Base-by-base conservation (phyloP, 805 yeast genomes). In the Lipomyces lipofer region DNA sequence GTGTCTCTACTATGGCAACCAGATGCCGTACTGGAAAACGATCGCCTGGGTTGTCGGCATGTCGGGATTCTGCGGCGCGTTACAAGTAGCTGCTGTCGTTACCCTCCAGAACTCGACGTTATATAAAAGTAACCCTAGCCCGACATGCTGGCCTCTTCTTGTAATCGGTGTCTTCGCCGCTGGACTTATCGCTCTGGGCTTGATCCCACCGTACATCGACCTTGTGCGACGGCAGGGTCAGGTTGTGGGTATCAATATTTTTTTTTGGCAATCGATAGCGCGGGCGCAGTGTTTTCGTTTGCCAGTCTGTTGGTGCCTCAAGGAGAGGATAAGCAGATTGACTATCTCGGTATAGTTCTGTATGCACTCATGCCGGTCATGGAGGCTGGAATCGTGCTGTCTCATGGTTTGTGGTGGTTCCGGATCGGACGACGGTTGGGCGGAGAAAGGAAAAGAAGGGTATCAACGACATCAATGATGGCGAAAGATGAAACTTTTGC, bases 191-290 rank as follows among this genome's bases (percentile, higher is more conserved):
- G 94, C 86, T 0, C 66, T 78, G 1, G 98, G 98, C 0, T 75
- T 92, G 32, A 60, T 92, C 0, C 97, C 97, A 0, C 97, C 97
- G 3, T 92, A 91, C 67, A 83, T 82, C 63, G 97, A 92, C 68
- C 72, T 92, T 24, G 78, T 82, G 30, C 87, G 88, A 65, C 77
- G 96, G 59, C 69, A 80, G 48, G 97, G 97, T 1, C 73, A 86
- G 32, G 97, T 92, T 2, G 82, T 90, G 2, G 98, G 98, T 0
- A 85, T 92, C 65, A 90, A 90, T 67, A 90, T 92, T 65, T 62
- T 86, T 2, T 92, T 92, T 74, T 92, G 54, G 64, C 76, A 4
- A 71, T 91, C 72, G 97, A 92, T 68, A 80, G 87, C 3, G 59
- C 80, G 24, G 98, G 98, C 7, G 97, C 97, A 0, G 69, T 88